These are phyloP conservation scores for Vanderwaltozyma polyspora DNA, from an alignment of 805 yeast genomes.

Conservation along the genomic window DNA sequence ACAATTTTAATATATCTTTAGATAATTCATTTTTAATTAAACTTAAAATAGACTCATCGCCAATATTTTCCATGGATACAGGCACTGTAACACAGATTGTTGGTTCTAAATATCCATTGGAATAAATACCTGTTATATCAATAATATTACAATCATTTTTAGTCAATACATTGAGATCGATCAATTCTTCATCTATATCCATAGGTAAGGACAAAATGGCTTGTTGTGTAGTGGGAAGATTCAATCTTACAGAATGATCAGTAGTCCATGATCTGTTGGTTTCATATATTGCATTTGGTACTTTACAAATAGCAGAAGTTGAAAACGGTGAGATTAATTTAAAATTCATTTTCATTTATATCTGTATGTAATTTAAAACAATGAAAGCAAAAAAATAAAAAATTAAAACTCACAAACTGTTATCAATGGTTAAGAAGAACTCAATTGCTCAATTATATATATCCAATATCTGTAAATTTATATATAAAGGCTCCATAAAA, in stretches of 20 bases:
- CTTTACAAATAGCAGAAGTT: slow-evolving; percentile 9
- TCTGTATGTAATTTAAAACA: neutral
- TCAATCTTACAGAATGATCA: neutral
- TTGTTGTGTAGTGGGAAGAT: neutral
- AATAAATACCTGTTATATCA: slow-evolving; percentile 5
- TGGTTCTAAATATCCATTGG: slow-evolving; percentile 6
- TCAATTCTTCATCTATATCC: neutral
- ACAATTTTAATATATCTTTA: slow-evolving; percentile 4
- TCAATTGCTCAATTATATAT: too few relatives aligned
- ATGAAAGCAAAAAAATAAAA: too few relatives aligned
- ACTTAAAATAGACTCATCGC: neutral
- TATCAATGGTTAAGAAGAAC: too few relatives aligned
- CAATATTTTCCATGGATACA: neutral
- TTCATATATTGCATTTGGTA: slow-evolving; percentile 6
- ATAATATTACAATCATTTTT: neutral
- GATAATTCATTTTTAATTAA: slow-evolving; percentile 3
- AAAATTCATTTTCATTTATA: neutral
- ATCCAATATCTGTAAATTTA: too few relatives aligned
- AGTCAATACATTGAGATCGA: neutral
- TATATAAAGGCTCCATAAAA: too few relatives aligned
- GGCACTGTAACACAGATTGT: slow-evolving; percentile 3
- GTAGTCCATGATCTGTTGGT: slow-evolving; percentile 10
- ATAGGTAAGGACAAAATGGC: neutral
- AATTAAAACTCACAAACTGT: too few relatives aligned
- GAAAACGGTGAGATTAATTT: slow-evolving; percentile 2